These are phyloP conservation scores for Akanthomyces dipterigenus DNA, from an alignment of 2,329 filamentous ascomycete species.

Conservation along the genomic window DNA sequence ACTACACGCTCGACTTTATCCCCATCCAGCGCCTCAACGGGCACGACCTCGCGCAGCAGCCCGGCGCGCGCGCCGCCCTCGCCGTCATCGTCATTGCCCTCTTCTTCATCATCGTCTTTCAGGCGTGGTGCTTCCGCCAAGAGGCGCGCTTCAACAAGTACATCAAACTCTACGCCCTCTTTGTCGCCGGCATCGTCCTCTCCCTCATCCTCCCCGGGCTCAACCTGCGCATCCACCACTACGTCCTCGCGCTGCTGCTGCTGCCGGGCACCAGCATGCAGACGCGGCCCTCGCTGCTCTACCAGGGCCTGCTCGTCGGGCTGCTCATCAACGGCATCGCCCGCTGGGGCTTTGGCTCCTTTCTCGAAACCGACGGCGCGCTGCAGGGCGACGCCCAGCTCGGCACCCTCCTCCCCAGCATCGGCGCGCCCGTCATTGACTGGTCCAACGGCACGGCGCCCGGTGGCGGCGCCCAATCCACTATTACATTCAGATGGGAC, in stretches of 20 bases:
- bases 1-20: conserved; percentile 92
- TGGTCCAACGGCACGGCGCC: conserved; percentile 27
- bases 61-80: conserved; percentile 78
- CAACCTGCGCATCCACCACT: conserved; percentile 87
- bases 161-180: conserved; percentile 67
- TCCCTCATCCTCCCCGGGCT: conserved; percentile 68
- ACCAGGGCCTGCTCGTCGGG: conserved; percentile 83
- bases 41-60: conserved; percentile 82
- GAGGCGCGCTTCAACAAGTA: conserved; percentile 76
- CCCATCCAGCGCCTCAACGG: conserved; percentile 87
- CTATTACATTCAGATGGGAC: conserved; percentile 56
- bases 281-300: conserved; percentile 75
- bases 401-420: conserved; percentile 53
- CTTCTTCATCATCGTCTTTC: conserved; percentile 59
- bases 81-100: conserved; percentile 70
- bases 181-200: conserved; percentile 60
- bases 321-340: conserved; percentile 92
- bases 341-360: conserved; percentile 85
- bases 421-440: conserved; percentile 41
- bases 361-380: conserved; percentile 73
- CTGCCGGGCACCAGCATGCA: conserved; percentile 85
- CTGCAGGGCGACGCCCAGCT: conserved; percentile 63
- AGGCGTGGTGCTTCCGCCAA: conserved; percentile 79
- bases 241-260: conserved; percentile 79
- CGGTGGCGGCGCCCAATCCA: conserved; percentile 46